Evolutionary conservation across 2,329 filamentous ascomycete genomes (phyloP).

Genomic region (Aspergillus jensenii): DNA sequence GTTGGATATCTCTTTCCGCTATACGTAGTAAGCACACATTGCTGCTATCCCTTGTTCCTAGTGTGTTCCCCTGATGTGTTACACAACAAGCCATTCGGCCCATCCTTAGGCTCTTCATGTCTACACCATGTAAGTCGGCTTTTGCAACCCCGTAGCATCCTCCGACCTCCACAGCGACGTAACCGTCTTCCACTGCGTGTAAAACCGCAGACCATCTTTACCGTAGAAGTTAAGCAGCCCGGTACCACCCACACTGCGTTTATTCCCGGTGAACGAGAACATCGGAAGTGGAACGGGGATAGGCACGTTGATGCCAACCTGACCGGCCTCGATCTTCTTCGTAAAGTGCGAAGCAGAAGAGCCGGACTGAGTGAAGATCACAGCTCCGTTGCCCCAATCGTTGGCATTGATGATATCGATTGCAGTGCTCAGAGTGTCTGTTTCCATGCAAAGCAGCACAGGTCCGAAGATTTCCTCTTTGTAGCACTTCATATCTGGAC

Average conservation of each 20-base stretch:
- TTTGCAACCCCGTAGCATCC: constrained; percentile 57
- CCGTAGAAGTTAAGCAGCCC: constrained; percentile 95
- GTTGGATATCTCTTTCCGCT: too few relatives aligned
- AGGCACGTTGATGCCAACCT: constrained; percentile 67
- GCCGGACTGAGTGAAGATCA: constrained; percentile 66
- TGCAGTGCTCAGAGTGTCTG: constrained; percentile 60
- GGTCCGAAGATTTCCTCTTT: constrained; percentile 67
- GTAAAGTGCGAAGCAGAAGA: constrained; percentile 62
- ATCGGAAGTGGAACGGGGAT: constrained; percentile 64
- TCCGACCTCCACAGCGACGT: constrained; percentile 85
- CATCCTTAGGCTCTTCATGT: too few relatives aligned
- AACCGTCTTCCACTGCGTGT: constrained; percentile 97
- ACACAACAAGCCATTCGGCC: too few relatives aligned
- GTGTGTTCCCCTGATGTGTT: too few relatives aligned
- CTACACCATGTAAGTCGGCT: too few relatives aligned
- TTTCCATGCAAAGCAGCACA: constrained; percentile 63
- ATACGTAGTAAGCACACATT: too few relatives aligned
- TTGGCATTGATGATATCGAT: constrained; percentile 65
- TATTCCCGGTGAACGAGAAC: constrained; percentile 70
- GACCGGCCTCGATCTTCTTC: constrained; percentile 65
- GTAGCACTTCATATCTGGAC: constrained; percentile 66
- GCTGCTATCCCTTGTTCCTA: too few relatives aligned
- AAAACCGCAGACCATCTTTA: constrained; percentile 87
- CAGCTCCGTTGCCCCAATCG: constrained; percentile 67
- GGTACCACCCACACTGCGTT: constrained; percentile 88